These are phyloP conservation scores for Ailanthus altissimus DNA, from an alignment of 345 rosid genomes.

Conservation along the genomic window DNA sequence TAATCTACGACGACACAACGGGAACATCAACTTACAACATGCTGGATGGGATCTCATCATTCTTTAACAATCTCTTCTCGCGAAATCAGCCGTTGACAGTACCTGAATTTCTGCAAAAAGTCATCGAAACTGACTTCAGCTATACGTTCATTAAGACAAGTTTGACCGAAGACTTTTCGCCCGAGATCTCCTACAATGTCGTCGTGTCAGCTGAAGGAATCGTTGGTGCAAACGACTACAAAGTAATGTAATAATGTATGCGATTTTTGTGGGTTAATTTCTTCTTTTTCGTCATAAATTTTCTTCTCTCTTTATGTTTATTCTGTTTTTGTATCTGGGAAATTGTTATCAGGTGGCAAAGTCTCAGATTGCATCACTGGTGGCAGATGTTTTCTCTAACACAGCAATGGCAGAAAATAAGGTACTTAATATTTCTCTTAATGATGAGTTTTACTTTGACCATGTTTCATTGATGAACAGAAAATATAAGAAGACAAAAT, in stretches of 20 bases:
- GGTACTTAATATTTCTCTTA: no score
- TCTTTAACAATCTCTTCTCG: conserved; percentile 74
- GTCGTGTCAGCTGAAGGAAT: conserved; percentile 80
- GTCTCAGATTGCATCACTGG: conserved; percentile 71
- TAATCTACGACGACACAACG: conserved; percentile 52
- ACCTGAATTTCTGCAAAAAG: conserved; percentile 65
- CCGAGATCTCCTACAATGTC: conserved; percentile 75
- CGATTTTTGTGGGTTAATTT: conserved; percentile 41
- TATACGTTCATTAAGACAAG: conserved; percentile 82
- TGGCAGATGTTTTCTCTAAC: conserved; percentile 85
- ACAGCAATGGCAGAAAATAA: conserved; percentile 88
- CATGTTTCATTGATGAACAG: no score
- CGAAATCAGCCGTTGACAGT: conserved; percentile 57
- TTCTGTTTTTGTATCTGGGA: conserved; percentile 6
- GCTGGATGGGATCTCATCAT: conserved; percentile 73
- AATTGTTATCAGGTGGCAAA: conserved; percentile 59
- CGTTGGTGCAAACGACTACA: conserved; percentile 62
- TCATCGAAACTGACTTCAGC: conserved; percentile 65
- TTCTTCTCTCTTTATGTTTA: background rate
- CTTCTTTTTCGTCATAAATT: background rate
- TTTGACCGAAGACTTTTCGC: conserved; percentile 77
- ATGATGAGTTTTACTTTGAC: no score
- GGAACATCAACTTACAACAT: conserved; percentile 65
- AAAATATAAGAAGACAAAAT: no score
- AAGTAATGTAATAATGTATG: conserved; percentile 99